A percentile compares a stretch with the other conserved stretches of the same genome.
phyloP scores from a whole-genome alignment of 345 rosid genomes.

The Acer campestre region DNA sequence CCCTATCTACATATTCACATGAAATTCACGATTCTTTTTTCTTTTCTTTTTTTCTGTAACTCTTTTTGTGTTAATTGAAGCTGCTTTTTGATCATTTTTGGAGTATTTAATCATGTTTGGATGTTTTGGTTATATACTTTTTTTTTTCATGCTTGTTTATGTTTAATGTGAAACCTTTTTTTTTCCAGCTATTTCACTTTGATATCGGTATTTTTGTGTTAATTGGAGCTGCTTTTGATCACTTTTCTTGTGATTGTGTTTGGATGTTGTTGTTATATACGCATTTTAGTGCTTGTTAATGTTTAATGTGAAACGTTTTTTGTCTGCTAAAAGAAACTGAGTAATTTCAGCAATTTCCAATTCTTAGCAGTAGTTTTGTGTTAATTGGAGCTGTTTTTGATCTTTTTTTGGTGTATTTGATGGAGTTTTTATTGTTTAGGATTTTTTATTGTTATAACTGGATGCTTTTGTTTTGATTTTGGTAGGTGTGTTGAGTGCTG shows the following conservation, averaged over 20 bases:
- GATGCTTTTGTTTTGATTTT: slow-evolving; percentile 1
- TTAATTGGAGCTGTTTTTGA: not conserved
- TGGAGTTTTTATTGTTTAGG: not conserved
- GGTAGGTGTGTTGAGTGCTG: slow-evolving; percentile 86
- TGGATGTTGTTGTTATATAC: not conserved
- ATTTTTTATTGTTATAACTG: not conserved
- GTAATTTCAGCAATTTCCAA: too few relatives aligned
- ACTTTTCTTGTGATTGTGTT: not conserved
- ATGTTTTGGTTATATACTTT: not conserved
- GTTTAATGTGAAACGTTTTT: too few relatives aligned
- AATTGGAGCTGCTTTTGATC: not conserved
- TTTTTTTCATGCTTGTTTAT: not conserved
- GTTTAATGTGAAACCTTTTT: not conserved
- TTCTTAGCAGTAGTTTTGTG: not conserved
- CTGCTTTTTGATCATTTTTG: not conserved
- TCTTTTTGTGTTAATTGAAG: not conserved
- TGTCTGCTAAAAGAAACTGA: not conserved
- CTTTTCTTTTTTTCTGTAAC: not conserved
- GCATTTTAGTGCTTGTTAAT: not conserved
- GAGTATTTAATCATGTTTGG: not conserved
- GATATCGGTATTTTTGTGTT: not conserved
- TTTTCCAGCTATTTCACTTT: too few relatives aligned
- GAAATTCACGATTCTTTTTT: not conserved
- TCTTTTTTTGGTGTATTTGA: not conserved
- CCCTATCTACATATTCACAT: not conserved